phyloP scores from a whole-genome alignment of 2,329 filamentous ascomycete genomes.

The Thielaviopsis cerberus region DNA sequence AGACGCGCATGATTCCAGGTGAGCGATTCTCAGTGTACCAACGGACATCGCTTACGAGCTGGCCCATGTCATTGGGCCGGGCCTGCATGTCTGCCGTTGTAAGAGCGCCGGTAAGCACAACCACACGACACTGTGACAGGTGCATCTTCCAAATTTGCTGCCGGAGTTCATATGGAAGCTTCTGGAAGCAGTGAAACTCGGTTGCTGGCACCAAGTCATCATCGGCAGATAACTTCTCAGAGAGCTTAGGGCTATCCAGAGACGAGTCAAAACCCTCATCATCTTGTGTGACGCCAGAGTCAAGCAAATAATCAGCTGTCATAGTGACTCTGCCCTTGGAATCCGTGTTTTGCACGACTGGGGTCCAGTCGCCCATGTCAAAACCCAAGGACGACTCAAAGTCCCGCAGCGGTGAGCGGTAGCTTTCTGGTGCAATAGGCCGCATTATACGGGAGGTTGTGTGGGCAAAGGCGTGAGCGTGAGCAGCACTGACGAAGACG shows the following conservation, averaged over 20 bases:
- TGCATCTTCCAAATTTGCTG: constrained; percentile 13
- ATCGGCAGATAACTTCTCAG: neutral
- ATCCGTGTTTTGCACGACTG: neutral
- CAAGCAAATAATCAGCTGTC: neutral
- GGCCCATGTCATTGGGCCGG: constrained; percentile 10
- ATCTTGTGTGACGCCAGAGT: neutral
- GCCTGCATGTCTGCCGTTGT: neutral
- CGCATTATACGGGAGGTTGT: neutral
- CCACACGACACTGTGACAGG: constrained; percentile 12
- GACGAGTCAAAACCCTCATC: neutral
- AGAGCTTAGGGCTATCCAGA: neutral
- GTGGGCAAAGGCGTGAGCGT: neutral
- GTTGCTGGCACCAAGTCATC: neutral
- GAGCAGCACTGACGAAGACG: neutral
- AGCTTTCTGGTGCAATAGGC: neutral
- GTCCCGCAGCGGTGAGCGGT: neutral
- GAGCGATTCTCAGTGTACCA: constrained; percentile 14
- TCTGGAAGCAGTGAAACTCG: constrained; percentile 11
- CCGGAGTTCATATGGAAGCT: constrained; percentile 13
- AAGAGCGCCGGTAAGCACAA: constrained; percentile 11
- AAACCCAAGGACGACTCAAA: constrained; percentile 3
- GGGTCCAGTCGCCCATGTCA: constrained; percentile 1
- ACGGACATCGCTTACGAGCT: constrained; percentile 8
- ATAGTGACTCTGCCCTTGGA: neutral
- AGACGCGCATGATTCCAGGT: constrained; percentile 13